A percentile compares a stretch with the other conserved stretches of the same genome.
phyloP scores from a whole-genome alignment of 257 asterid species.

The Petunia axillaris region DNA sequence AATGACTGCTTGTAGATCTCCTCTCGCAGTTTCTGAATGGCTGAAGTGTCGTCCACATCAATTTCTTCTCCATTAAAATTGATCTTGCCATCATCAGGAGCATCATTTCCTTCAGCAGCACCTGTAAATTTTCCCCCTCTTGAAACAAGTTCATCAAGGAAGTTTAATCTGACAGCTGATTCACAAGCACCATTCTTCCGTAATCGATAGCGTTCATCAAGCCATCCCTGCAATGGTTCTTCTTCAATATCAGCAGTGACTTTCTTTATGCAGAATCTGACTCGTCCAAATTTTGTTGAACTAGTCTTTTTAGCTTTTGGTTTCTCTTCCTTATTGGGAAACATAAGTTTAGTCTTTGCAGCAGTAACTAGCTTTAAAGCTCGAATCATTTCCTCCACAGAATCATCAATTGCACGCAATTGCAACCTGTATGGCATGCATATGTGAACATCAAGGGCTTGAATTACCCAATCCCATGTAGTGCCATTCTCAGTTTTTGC shows the following conservation, averaged over 20 bases:
- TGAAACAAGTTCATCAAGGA: conserved; percentile 82
- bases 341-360: conserved; percentile 71
- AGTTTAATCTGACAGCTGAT: conserved; percentile 83
- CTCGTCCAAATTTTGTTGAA: conserved; percentile 71
- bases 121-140: conserved; percentile 51
- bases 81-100: conserved; percentile 56
- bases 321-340: conserved; percentile 70
- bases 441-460: conserved; percentile 93
- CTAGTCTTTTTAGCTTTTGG: conserved; percentile 77
- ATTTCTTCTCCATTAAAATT: conserved; percentile 67
- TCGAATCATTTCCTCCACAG: conserved; percentile 95
- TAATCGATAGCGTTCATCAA: conserved; percentile 91
- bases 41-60: conserved; percentile 66
- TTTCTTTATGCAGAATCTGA: conserved; percentile 76
- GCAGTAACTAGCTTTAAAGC: conserved; percentile 88
- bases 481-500: conserved; percentile 59
- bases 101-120: conserved; percentile 59
- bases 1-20: conserved; percentile 78
- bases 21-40: conserved; percentile 69
- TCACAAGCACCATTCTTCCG: conserved; percentile 93
- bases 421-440: conserved; percentile 90
- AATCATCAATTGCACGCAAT: conserved; percentile 98
- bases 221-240: conserved; percentile 99
- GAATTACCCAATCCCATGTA: conserved; percentile 98
- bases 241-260: conserved; percentile 91